Base-by-base conservation (phyloP, 352 stramenopile species). In the Globisporangium takayamanum region DNA sequence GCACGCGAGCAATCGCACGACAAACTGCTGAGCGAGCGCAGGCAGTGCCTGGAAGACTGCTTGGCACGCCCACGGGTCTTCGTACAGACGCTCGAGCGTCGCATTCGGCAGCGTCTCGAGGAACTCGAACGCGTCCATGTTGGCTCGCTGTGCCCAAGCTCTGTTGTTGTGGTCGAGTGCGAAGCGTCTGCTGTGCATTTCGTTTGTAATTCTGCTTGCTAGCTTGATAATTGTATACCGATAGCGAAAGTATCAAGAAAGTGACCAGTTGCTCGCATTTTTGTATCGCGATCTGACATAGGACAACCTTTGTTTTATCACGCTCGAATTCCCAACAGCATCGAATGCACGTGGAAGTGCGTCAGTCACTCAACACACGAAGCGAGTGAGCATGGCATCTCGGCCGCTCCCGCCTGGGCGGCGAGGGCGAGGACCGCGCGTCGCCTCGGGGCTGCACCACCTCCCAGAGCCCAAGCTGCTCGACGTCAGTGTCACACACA, bases 21-120 rank as follows among this genome's bases (percentile, higher is more conserved):
- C 84, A 50, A 96, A 94, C 70, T 97, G 88, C 69, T 97, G 88
- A 18, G 87, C 82, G 22, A 97, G 79, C 12, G 88, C 65, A 16
- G 81, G 77, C 14, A 97, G 76, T 25, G 86, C 84, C 72, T 95
- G 87, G 64, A 95, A 92, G 5, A 97, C 80, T 16, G 88, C 88
- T 62, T 94, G 83, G 57, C 88, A 96, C 7, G 86, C 89, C 87
- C 87, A 96, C 50, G 86, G 82, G 62, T 94, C 84, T 59, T 87
- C 70, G 57, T 91, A 94, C 37, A 94, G 73, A 37, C 82, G 75
- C 69, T 91, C 82, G 28, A 94, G 67, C 62, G 81, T 91, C 54
- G 67, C 70, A 49, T 70, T 77, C 53, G 84, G 80, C 59, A 92
- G 74, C 67, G 82, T 88, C 77, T 89, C 80, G 30, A 94, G 73